Percentiles rank a stretch among this genome's conserved stretches.
These are phyloP conservation scores for Fonsecaea pedrosoi DNA, from an alignment of 2,329 filamentous ascomycete species.

Conservation along the genomic window DNA sequence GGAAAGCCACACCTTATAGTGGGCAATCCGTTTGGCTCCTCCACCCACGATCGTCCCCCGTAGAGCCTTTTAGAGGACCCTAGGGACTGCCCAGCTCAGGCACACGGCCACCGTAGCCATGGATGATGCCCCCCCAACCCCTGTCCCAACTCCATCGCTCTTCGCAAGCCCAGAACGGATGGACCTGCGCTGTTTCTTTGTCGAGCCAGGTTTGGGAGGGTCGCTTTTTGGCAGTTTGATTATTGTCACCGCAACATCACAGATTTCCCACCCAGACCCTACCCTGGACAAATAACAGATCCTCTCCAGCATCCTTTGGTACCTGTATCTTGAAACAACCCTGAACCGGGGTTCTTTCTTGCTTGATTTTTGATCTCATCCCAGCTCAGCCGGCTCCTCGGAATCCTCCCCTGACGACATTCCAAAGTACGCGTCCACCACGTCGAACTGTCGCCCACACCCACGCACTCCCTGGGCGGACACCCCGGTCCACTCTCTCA, in stretches of 20 bases:
- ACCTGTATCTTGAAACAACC: constrained; percentile 17
- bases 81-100: constrained; percentile 18
- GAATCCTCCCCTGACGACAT: constrained; percentile 32
- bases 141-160: constrained; percentile 5
- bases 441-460: constrained; percentile 20
- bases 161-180: constrained; percentile 18
- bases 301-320: constrained; percentile 7
- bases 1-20: constrained; percentile 21
- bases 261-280: not conserved
- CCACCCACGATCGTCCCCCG: constrained; percentile 18
- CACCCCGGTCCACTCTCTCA: constrained; percentile 20
- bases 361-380: constrained; percentile 1
- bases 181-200: constrained; percentile 11
- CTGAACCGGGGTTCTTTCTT: constrained; percentile 9
- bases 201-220: constrained; percentile 10
- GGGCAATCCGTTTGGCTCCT: constrained; percentile 10
- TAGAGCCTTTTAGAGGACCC: constrained; percentile 5
- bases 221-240: constrained; percentile 20
- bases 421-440: constrained; percentile 26
- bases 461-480: constrained; percentile 3
- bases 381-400: constrained; percentile 23
- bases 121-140: constrained; percentile 14
- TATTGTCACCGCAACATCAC: constrained; percentile 28
- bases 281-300: constrained; percentile 2
- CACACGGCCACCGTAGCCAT: constrained; percentile 17